These are phyloP conservation scores for Larix kaempferi DNA, from an alignment of 75 land plant species.

Conservation along the genomic window DNA sequence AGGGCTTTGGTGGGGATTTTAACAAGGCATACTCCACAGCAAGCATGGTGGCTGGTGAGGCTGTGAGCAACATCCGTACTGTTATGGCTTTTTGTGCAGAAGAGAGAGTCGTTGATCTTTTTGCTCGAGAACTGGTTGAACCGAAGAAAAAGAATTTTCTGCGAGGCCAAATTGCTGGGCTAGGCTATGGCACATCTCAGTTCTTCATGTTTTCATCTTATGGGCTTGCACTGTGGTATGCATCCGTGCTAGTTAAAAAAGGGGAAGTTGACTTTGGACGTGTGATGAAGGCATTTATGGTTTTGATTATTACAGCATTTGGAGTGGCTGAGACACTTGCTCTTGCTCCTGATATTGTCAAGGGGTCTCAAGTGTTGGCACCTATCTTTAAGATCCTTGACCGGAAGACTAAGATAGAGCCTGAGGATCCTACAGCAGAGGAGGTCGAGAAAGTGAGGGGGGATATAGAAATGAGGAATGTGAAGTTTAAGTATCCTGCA, in stretches of 20 bases:
- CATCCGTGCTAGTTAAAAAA: conserved; percentile 39
- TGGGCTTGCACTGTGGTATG: conserved; percentile 72
- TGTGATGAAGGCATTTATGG: conserved; percentile 68
- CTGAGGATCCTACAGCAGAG: conserved; percentile 40
- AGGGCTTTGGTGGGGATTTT: conserved; percentile 74
- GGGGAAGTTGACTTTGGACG: conserved; percentile 43
- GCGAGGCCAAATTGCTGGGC: conserved; percentile 61
- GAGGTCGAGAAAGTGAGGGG: conserved; percentile 39
- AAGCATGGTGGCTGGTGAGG: conserved; percentile 68
- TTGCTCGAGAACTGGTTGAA: conserved; percentile 37
- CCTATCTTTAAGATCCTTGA: conserved; percentile 64
- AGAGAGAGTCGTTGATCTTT: conserved; percentile 35
- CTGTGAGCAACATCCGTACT: conserved; percentile 76
- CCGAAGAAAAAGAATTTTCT: conserved; percentile 36
- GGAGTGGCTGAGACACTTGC: conserved; percentile 80
- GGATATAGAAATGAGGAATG: conserved; percentile 48
- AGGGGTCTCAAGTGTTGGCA: conserved; percentile 55
- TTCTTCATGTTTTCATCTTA: conserved; percentile 49
- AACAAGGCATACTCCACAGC: conserved; percentile 48
- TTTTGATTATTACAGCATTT: conserved; percentile 69
- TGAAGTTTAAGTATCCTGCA: conserved; percentile 57
- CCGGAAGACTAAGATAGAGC: conserved; percentile 48
- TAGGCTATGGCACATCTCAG: conserved; percentile 65
- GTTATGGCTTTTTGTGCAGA: conserved; percentile 78
- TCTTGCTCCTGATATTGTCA: conserved; percentile 72